phyloP scores from a whole-genome alignment of 805 yeast genomes.

The Blastobotrys terrestris region DNA sequence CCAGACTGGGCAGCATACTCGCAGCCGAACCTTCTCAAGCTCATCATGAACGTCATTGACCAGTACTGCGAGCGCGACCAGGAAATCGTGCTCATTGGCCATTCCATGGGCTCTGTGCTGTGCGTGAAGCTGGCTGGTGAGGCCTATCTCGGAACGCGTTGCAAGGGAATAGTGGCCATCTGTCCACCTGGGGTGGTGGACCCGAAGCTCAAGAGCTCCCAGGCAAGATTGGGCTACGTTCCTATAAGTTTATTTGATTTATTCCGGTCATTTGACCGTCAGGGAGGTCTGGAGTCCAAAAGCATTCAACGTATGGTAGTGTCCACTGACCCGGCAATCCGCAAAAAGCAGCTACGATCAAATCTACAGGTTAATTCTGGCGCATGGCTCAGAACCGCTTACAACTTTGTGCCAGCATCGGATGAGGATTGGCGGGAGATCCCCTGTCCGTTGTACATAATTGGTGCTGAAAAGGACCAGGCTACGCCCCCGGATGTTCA shows the following conservation, averaged over 20 bases:
- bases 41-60: slow-evolving; percentile 33
- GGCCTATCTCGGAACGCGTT: slow-evolving; percentile 17
- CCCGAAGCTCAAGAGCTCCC: slow-evolving; percentile 12
- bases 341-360: slow-evolving; percentile 60
- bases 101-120: slow-evolving; percentile 67
- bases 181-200: slow-evolving; percentile 30
- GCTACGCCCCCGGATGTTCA: slow-evolving; percentile 42
- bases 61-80: slow-evolving; percentile 24
- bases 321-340: slow-evolving; percentile 31
- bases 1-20: slow-evolving; percentile 34
- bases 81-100: slow-evolving; percentile 48
- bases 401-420: slow-evolving; percentile 43
- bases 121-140: slow-evolving; percentile 39
- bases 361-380: slow-evolving; percentile 56
- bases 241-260: slow-evolving; percentile 41
- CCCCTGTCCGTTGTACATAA: slow-evolving; percentile 43
- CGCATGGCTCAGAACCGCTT: slow-evolving; percentile 47
- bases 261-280: slow-evolving; percentile 53
- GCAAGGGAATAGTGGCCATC: slow-evolving; percentile 30
- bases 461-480: slow-evolving; percentile 54
- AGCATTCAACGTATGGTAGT: slow-evolving; percentile 56
- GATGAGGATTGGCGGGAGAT: slow-evolving; percentile 38
- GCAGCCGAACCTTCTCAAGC: slow-evolving; percentile 35
- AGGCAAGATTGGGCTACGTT: slow-evolving; percentile 22
- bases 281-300: slow-evolving; percentile 53